Conservation (phyloP, 768 basidiomycete species). For the Auricularia auricula-judae region DNA sequence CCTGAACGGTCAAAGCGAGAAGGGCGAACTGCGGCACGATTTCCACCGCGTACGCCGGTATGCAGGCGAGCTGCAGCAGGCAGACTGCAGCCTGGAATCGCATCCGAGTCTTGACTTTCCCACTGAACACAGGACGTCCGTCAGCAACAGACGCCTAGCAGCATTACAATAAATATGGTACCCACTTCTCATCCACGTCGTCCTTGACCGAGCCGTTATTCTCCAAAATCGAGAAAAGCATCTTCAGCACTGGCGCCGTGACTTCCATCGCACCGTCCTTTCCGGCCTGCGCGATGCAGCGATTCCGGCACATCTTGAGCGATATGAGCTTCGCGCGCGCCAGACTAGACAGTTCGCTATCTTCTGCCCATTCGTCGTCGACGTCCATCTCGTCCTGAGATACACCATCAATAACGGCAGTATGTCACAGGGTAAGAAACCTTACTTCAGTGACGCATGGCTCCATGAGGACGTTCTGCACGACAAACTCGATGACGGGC, state of each 20-base stretch:
- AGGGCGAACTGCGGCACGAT: constrained; percentile 53
- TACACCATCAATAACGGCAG: background rate
- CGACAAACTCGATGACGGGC: constrained; percentile 55
- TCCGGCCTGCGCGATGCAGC: constrained; percentile 57
- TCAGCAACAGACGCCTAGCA: background rate
- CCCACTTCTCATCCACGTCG: constrained; percentile 40
- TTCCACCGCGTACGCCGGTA: constrained; percentile 43
- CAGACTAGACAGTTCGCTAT: constrained; percentile 44
- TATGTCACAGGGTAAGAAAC: constrained; percentile 6
- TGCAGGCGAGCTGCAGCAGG: constrained; percentile 62
- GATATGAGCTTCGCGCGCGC: constrained; percentile 63
- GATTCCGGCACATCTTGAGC: constrained; percentile 73
- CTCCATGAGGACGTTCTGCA: constrained; percentile 60
- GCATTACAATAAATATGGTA: background rate
- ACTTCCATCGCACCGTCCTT: constrained; percentile 52
- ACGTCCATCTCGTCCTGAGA: constrained; percentile 44
- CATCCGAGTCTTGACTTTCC: constrained; percentile 60
- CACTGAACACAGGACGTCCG: constrained; percentile 22
- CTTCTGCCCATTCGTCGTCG: constrained; percentile 66
- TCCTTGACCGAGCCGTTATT: constrained; percentile 48
- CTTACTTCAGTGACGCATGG: constrained; percentile 38
- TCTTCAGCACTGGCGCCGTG: constrained; percentile 62
- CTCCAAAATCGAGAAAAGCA: constrained; percentile 63
- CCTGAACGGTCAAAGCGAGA: constrained; percentile 69
- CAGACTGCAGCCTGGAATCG: constrained; percentile 75